phyloP scores from a whole-genome alignment of 2,329 filamentous ascomycete species.

The Alternaria burnsii region DNA sequence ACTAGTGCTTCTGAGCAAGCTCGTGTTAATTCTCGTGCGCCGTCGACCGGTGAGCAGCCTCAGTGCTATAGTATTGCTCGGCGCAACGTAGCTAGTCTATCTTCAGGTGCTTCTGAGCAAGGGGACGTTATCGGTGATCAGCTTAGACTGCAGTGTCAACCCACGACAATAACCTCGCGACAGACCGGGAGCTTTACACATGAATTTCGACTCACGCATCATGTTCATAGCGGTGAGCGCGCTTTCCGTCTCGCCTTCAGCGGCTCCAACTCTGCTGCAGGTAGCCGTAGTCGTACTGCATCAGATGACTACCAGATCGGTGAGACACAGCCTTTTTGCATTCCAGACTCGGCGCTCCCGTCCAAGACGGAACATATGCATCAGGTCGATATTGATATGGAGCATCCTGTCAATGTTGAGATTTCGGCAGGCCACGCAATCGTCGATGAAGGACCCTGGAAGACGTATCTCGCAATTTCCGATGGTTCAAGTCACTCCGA shows the following conservation, averaged over 20 bases:
- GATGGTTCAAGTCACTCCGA: conserved; percentile 32
- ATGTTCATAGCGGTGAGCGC: conserved; percentile 21
- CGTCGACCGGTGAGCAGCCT: conserved; percentile 10
- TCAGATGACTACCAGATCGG: conserved; percentile 19
- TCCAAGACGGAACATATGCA: conserved; percentile 18
- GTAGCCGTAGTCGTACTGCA: conserved; percentile 7
- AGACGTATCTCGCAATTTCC: conserved; percentile 30
- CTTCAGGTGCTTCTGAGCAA: conserved; percentile 3
- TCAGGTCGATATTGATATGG: conserved; percentile 15
- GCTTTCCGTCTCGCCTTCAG: conserved; percentile 33
- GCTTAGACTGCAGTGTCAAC: conserved; percentile 6
- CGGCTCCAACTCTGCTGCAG: conserved; percentile 14
- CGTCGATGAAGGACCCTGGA: conserved; percentile 43
- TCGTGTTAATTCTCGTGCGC: not conserved
- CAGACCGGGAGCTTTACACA: conserved; percentile 10
- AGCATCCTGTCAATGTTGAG: conserved; percentile 10
- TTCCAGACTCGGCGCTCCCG: conserved; percentile 22
- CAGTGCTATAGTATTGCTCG: not conserved
- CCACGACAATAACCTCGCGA: not conserved
- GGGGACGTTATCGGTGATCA: conserved; percentile 4
- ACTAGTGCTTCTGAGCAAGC: conserved; percentile 3
- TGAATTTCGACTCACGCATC: conserved; percentile 28
- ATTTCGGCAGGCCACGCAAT: conserved; percentile 17
- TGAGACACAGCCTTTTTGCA: conserved; percentile 22
- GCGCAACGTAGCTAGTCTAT: not conserved